phyloP scores from a whole-genome alignment of 2,329 filamentous ascomycete genomes.

The Pseudocercospora macadamiae region DNA sequence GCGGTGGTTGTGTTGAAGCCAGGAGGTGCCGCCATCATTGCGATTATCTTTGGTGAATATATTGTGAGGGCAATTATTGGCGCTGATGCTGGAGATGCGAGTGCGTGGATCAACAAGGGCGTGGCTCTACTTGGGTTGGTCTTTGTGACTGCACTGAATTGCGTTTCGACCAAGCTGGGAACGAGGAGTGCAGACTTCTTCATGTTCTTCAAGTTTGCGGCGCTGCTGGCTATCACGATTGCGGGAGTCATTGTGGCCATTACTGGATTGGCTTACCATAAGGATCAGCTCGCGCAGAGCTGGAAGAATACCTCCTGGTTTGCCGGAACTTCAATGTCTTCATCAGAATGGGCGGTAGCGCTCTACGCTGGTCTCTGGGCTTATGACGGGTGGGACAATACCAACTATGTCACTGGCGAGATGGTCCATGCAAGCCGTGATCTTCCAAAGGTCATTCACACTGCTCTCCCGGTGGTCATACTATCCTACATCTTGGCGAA shows the following conservation, averaged over 20 bases:
- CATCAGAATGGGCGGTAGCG: conserved; percentile 88
- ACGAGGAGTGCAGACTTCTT: conserved; percentile 87
- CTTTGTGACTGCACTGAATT: conserved; percentile 82
- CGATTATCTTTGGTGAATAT: conserved; percentile 98
- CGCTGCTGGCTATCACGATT: conserved; percentile 81
- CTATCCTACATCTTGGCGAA: conserved; percentile 88
- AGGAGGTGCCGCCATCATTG: conserved; percentile 88
- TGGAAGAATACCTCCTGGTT: conserved; percentile 90
- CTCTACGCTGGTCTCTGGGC: conserved; percentile 96
- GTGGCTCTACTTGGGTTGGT: conserved; percentile 78
- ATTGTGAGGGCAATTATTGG: conserved; percentile 85
- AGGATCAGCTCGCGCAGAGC: conserved; percentile 61
- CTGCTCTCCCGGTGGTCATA: conserved; percentile 93
- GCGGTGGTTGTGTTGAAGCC: conserved; percentile 93
- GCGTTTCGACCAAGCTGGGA: conserved; percentile 84
- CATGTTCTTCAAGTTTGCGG: conserved; percentile 96
- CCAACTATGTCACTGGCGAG: conserved; percentile 96
- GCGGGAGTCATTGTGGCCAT: conserved; percentile 86
- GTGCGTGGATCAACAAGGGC: conserved; percentile 85
- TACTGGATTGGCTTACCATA: conserved; percentile 79
- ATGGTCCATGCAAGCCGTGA: conserved; percentile 90
- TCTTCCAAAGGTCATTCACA: conserved; percentile 92
- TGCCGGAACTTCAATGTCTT: conserved; percentile 75
- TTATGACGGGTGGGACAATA: conserved; percentile 99
- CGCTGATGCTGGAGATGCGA: conserved; percentile 79